These are phyloP conservation scores for Salix purpurea DNA, from an alignment of 345 rosid genomes.

Conservation along the genomic window DNA sequence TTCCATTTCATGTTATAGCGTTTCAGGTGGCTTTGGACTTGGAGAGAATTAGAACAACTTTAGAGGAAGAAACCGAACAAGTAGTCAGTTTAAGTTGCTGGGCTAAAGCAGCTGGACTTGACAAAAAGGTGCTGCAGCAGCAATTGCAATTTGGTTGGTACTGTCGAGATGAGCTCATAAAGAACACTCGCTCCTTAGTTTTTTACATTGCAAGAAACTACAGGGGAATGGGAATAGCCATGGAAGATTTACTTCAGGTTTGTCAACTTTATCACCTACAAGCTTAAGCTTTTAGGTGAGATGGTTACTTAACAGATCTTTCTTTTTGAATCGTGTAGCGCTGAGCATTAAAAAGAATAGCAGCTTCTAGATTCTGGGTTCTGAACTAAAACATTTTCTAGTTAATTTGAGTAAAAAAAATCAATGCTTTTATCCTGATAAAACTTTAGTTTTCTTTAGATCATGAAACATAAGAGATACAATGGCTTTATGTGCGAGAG, in stretches of 20 bases:
- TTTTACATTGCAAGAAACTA: slow-evolving; percentile 70
- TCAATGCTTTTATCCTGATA: background rate
- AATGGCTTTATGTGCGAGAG: background rate
- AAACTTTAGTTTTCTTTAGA: background rate
- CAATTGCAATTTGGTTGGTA: slow-evolving; percentile 64
- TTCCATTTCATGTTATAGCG: slow-evolving; percentile 18
- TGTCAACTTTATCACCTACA: slow-evolving; percentile 2
- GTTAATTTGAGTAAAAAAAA: background rate
- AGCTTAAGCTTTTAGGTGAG: too few species aligned
- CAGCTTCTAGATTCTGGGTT: background rate
- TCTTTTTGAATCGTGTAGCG: background rate
- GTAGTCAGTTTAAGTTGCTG: slow-evolving; percentile 59
- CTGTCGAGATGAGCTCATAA: slow-evolving; percentile 71
- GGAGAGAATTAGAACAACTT: slow-evolving; percentile 54
- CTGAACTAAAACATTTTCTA: background rate
- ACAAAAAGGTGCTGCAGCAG: slow-evolving; percentile 53
- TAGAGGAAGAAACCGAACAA: slow-evolving; percentile 63
- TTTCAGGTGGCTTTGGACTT: slow-evolving; percentile 55
- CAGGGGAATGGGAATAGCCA: slow-evolving; percentile 58
- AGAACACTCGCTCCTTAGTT: slow-evolving; percentile 60
- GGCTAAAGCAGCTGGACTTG: slow-evolving; percentile 79
- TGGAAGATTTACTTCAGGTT: slow-evolving; percentile 76
- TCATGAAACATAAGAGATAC: background rate
- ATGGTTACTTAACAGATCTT: too few species aligned
- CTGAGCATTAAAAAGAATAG: too few species aligned